phyloP scores from a whole-genome alignment of 1,284 basidiomycete genomes.

The Stereum hirsutum region DNA sequence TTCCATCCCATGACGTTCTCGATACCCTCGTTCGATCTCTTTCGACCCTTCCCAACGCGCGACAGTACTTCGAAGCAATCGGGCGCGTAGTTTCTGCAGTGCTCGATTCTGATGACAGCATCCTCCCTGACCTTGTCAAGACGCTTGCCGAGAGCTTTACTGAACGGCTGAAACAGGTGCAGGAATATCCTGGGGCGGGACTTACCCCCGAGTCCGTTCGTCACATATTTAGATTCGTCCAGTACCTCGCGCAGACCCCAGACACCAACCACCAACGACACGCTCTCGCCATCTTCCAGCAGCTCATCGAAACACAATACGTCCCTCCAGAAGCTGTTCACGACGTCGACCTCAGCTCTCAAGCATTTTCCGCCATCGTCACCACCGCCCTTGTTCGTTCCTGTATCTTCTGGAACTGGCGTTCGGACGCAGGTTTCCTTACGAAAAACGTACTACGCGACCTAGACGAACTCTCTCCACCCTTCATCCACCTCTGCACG shows the following conservation, averaged over 20 bases:
- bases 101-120: too few species aligned
- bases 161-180: too few species aligned
- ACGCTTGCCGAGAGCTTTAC: too few species aligned
- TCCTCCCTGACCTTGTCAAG: too few species aligned
- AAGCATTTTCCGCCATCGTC: conserved; percentile 11
- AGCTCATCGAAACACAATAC: conserved; percentile 8
- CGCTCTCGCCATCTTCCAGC: conserved; percentile 9
- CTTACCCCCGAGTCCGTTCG: too few species aligned
- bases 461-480: background rate
- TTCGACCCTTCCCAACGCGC: background rate
- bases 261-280: background rate
- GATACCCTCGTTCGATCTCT: conserved; percentile 2
- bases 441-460: conserved; percentile 3
- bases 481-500: conserved; percentile 4
- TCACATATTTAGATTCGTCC: too few species aligned
- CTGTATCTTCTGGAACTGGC: conserved; percentile 12
- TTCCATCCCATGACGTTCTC: conserved; percentile 5
- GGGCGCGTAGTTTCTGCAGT: background rate
- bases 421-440: conserved; percentile 6
- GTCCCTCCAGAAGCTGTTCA: conserved; percentile 13
- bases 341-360: conserved; percentile 6
- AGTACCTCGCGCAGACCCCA: conserved; percentile 5
- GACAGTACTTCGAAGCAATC: background rate
- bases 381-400: conserved; percentile 11
- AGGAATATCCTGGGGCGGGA: too few species aligned